Evolutionary conservation across 371 early-diverging fungal genomes (phyloP), one percentile per base, ranked within the genome.

Genomic region (Mucor saturninus): DNA sequence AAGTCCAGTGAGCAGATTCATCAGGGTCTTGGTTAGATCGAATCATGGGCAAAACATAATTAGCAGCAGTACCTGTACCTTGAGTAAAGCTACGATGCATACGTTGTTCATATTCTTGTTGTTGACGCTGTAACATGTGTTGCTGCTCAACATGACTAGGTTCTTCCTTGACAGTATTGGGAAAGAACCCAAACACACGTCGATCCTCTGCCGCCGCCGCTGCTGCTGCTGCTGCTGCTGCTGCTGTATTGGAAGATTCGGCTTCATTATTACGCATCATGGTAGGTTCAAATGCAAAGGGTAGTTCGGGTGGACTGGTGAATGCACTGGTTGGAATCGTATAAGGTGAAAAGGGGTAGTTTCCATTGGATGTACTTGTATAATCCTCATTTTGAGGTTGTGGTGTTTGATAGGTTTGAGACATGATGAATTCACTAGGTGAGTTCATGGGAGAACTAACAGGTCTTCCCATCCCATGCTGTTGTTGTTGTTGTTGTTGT

Each of bases 11-110:
- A n/a, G 26, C 32, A 38, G 55, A 30, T 50, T 61, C 51, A 38
- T 21, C 31, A 35, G 61, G 37, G 6, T 62, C 65, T 54, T 65
- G 59, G 9, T 50, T 59, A n/a, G 69, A 57, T 49, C 69, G 52
- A 42, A 69, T 69, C 65, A 69, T 69, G 11, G 69, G 69, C 40
- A 69, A 62, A 26, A 56, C 38, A 51, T 62, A 67, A 21, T 56
- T 29, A 52, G 59, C 43, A 51, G 64, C 11, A 59, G 64, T 32
- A 21, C 21, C 21, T 21, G 21, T 21, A 21, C 21, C 21, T 21
- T 62, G 62, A 38, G 32, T n/a, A 35, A 49, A 54, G n/a, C 28
- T 64, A 52, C 64, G 68, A 10, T 67, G 57, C 40, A 59, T 63
- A n/a, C 64, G 42, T 37, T 63, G 64, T 29, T 59, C 64, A 51